phyloP scores from a whole-genome alignment of 768 basidiomycete species.

The Lyophyllum atratum region DNA sequence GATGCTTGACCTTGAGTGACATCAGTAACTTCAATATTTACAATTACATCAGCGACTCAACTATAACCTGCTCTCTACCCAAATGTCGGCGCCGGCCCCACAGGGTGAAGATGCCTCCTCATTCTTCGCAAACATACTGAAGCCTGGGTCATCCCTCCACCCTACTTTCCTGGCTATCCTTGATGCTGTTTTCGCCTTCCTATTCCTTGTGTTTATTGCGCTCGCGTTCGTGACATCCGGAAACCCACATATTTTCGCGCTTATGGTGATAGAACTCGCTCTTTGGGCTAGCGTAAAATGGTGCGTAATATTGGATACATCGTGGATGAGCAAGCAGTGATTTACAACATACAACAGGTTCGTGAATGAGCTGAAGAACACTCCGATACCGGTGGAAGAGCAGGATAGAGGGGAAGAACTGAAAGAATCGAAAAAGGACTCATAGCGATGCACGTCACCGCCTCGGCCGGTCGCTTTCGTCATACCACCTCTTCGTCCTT shows the following conservation, averaged over 20 bases:
- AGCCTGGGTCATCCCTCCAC: slow-evolving; percentile 76
- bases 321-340: not conserved
- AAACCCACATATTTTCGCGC: slow-evolving; percentile 65
- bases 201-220: slow-evolving; percentile 60
- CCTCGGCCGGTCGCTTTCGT: slow-evolving; percentile 60
- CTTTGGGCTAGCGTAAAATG: slow-evolving; percentile 85
- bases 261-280: slow-evolving; percentile 65
- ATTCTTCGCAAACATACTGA: slow-evolving; percentile 61
- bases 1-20: too few species aligned
- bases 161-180: slow-evolving; percentile 66
- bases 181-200: slow-evolving; percentile 58
- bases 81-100: slow-evolving; percentile 3
- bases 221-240: slow-evolving; percentile 64
- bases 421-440: slow-evolving; percentile 32
- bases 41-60: slow-evolving; percentile 9
- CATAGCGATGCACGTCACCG: slow-evolving; percentile 35
- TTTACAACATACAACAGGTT: slow-evolving; percentile 48
- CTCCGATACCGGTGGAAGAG: slow-evolving; percentile 21
- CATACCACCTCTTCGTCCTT: slow-evolving; percentile 83
- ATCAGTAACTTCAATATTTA: too few species aligned
- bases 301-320: slow-evolving; percentile 38
- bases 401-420: slow-evolving; percentile 14
- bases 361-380: slow-evolving; percentile 58
- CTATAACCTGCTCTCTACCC: not conserved
- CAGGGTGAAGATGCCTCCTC: slow-evolving; percentile 15